Evolutionary conservation across 305 asterid genomes (phyloP), one percentile per base, ranked within the genome.

Genomic region (Solanum hybrid): DNA sequence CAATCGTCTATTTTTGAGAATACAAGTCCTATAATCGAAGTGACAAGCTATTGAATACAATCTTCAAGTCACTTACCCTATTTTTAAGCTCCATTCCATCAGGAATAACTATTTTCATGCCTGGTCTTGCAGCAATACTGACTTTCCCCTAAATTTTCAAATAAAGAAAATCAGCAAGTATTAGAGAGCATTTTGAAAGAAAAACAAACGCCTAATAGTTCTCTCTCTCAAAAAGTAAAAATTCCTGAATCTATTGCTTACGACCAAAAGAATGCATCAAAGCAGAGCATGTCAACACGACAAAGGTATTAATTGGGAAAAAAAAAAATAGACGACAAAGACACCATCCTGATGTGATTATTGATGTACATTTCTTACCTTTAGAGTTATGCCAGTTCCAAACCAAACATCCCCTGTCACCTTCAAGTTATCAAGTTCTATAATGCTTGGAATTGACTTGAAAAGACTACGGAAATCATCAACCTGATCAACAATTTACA

Each of bases 381-480:
- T 96, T 37, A 96, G 98, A 91, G 95, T 94, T 66, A 95, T 87
- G 88, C 91, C 94, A 87, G 90, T 81, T 88, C 99, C 99, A 86
- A 97, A 96, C 97, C 96, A 96, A 92, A 97, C 99, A 93, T 97
- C 95, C 92, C 99, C 99, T 15, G 95, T 91, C 91, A 96, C 98
- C 93, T 93, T 89, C 95, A 97, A 94, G 89, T 92, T 93, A 91
- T 95, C 96, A 86, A 97, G 99, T 89, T 91, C 98, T 91, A 97
- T n/a, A 92, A 96, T 88, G 89, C 95, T 94, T 19, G 99, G 99
- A 89, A 95, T 90, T 77, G 97, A 94, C 94, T 95, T 96, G 94
- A 97, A 94, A 77, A 98, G 99, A 89, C 79, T 90, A 51, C 60
- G 92, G 71, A 95, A 94, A 89, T 96, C 98, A 87, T 92, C 90